Evolutionary conservation across 176 grass and related monocot species (phyloP).

Genomic region (Neostapfia colusana): DNA sequence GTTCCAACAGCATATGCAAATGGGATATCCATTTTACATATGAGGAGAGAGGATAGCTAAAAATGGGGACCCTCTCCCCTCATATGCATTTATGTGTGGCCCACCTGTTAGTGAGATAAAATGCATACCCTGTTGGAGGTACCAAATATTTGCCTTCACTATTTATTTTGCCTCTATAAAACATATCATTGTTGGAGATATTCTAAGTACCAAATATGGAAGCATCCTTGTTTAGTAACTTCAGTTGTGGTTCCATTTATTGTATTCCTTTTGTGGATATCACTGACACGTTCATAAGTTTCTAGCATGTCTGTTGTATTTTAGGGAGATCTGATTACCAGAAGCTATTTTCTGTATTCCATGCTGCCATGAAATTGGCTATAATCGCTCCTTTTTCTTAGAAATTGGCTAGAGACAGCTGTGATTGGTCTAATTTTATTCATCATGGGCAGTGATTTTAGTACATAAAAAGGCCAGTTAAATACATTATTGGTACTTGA

Average conservation of each 20-base stretch:
- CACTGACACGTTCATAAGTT: constrained; percentile 8
- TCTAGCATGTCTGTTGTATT: not conserved
- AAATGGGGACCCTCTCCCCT: too few relatives aligned
- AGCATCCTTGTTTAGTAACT: not conserved
- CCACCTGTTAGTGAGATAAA: too few relatives aligned
- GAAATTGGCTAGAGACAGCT: not conserved
- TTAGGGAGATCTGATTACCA: constrained; percentile 14
- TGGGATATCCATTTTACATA: too few relatives aligned
- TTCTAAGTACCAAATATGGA: not conserved
- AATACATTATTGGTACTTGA: not conserved
- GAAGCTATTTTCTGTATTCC: constrained; percentile 6
- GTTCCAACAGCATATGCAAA: too few relatives aligned
- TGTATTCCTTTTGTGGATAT: not conserved
- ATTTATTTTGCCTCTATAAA: too few relatives aligned
- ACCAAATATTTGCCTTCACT: too few relatives aligned
- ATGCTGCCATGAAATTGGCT: too few relatives aligned
- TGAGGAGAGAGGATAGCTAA: too few relatives aligned
- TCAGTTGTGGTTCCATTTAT: not conserved
- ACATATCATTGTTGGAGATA: too few relatives aligned
- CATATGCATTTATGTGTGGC: too few relatives aligned
- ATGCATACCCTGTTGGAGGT: too few relatives aligned
- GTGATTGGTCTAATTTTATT: not conserved
- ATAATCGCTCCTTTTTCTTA: not conserved
- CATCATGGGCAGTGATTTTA: not conserved
- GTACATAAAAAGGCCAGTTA: not conserved